phyloP scores from a whole-genome alignment of 1,284 basidiomycete genomes.

The Moesziomyces antarcticus region DNA sequence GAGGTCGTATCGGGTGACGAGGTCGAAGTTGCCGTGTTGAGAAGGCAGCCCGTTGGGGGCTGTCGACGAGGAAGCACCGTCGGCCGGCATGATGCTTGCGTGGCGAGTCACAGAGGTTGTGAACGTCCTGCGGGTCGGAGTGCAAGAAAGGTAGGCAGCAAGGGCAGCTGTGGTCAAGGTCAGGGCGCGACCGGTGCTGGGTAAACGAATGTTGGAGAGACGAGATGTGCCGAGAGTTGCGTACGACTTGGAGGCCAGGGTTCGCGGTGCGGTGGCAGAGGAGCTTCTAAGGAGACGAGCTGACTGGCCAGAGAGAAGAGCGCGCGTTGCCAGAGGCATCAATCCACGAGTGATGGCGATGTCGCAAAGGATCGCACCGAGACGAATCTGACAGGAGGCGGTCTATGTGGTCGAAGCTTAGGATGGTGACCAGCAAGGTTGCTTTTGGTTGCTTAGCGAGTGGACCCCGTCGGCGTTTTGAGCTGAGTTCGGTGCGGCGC shows the following conservation, averaged over 20 bases:
- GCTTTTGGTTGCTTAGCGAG: neutral
- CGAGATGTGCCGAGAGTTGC: neutral
- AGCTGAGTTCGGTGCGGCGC: neutral
- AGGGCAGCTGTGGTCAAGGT: constrained; percentile 15
- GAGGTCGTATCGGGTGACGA: constrained; percentile 77
- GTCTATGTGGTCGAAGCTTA: neutral
- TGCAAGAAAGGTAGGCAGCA: constrained; percentile 10
- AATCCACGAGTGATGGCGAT: constrained; percentile 7
- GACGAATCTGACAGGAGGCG: neutral
- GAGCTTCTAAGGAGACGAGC: constrained; percentile 11
- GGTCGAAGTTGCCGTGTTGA: constrained; percentile 78
- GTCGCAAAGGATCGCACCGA: neutral
- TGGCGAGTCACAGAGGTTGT: constrained; percentile 1
- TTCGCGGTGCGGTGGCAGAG: constrained; percentile 15
- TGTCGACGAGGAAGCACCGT: constrained; percentile 11
- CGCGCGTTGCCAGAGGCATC: constrained; percentile 29
- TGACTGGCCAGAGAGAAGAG: constrained; percentile 29
- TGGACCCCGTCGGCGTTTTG: neutral
- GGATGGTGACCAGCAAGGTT: neutral
- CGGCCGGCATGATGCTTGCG: constrained; percentile 30
- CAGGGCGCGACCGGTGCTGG: constrained; percentile 7
- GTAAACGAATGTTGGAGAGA: constrained; percentile 10
- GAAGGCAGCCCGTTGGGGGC: constrained; percentile 17
- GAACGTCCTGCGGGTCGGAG: constrained; percentile 14
- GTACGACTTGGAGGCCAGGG: constrained; percentile 8